phyloP scores from a whole-genome alignment of 2,329 filamentous ascomycete genomes.

The Fusarium brachygibbosum region DNA sequence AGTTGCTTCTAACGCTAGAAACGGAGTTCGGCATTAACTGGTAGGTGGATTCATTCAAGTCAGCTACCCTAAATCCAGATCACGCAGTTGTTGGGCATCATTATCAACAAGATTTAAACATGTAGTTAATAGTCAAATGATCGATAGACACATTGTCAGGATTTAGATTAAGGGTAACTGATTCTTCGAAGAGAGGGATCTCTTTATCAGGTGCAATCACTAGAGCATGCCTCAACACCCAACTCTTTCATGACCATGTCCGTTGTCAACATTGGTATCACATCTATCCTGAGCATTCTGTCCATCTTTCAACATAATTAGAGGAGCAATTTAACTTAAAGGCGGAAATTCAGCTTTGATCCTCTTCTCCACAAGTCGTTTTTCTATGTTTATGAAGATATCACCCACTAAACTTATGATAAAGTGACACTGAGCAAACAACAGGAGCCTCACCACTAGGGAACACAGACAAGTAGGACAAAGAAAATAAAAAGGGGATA shows the following conservation, averaged over 20 bases:
- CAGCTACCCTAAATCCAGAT: neutral
- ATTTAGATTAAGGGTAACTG: no score
- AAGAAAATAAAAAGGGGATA: neutral
- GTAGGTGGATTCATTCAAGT: neutral
- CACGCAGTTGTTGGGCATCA: neutral
- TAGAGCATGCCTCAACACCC: neutral
- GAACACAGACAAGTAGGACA: neutral
- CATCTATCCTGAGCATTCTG: neutral
- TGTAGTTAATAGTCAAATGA: neutral
- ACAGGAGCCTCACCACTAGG: neutral
- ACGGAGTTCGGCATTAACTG: neutral
- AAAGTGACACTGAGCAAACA: neutral
- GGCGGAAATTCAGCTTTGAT: neutral
- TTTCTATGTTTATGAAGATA: no score
- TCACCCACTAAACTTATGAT: neutral
- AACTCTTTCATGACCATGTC: neutral
- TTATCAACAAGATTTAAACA: neutral
- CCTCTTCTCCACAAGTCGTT: neutral
- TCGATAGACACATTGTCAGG: neutral
- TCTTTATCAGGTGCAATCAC: neutral
- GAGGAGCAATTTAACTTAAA: neutral
- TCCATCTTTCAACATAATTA: no score
- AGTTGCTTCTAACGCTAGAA: neutral
- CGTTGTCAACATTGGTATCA: no score
- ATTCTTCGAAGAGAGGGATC: neutral